phyloP scores from a whole-genome alignment of 2,329 filamentous ascomycete species.

The Phialocephala subalpina region DNA sequence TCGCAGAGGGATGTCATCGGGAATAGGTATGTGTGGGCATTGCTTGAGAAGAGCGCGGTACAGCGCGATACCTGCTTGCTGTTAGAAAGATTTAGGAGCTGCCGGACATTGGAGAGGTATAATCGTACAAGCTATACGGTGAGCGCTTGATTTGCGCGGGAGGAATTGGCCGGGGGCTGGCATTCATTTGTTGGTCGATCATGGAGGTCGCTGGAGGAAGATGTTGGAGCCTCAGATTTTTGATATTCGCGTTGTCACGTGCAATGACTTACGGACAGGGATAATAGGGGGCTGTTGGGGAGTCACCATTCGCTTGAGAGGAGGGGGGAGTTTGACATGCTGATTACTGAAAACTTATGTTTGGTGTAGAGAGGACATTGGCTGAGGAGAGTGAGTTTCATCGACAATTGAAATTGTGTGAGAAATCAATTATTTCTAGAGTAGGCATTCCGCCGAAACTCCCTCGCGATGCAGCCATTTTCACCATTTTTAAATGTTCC shows the following conservation, averaged over 20 bases:
- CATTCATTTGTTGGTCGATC: slow-evolving; percentile 48
- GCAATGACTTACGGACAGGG: slow-evolving; percentile 3
- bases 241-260: slow-evolving; percentile 6
- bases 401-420: not conserved
- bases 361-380: not conserved
- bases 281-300: not conserved
- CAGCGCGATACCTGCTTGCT: slow-evolving; percentile 67
- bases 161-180: slow-evolving; percentile 51
- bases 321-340: not conserved
- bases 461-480: not conserved
- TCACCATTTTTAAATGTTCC: too few relatives aligned
- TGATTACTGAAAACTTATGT: not conserved
- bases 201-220: slow-evolving; percentile 2
- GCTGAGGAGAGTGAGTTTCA: not conserved
- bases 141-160: slow-evolving; percentile 55
- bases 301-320: not conserved
- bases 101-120: not conserved
- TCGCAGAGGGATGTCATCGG: slow-evolving; percentile 51
- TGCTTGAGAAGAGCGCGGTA: slow-evolving; percentile 74
- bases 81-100: slow-evolving; percentile 9
- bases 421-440: not conserved
- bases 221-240: slow-evolving; percentile 4
- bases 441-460: not conserved
- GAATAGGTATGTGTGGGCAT: slow-evolving; percentile 60
- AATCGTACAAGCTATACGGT: slow-evolving; percentile 58